phyloP scores from a whole-genome alignment of 2,329 filamentous ascomycete species.

The Xylaria sp. region DNA sequence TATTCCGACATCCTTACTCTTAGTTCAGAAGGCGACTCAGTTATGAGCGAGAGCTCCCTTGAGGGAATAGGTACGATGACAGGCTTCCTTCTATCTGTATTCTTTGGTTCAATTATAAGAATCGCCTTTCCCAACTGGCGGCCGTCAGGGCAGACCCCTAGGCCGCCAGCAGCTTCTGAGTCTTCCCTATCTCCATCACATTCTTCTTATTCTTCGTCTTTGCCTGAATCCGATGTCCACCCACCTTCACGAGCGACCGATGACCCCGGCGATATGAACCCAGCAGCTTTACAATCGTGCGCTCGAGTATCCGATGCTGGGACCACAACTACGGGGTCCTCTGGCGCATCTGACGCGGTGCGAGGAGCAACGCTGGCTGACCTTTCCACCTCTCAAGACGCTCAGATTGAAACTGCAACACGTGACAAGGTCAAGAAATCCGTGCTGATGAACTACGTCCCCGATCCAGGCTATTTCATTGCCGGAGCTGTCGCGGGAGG shows the following conservation, averaged over 20 bases:
- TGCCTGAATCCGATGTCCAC: slow-evolving; percentile 34
- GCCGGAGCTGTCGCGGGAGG: slow-evolving; percentile 95
- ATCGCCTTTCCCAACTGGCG: slow-evolving; percentile 65
- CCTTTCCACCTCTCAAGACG: slow-evolving; percentile 42
- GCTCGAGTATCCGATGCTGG: slow-evolving; percentile 30
- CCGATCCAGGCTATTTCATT: slow-evolving; percentile 96
- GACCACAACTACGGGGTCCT: slow-evolving; percentile 28
- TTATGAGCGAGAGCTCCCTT: slow-evolving; percentile 89
- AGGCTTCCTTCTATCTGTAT: slow-evolving; percentile 74
- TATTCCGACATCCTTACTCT: slow-evolving; percentile 90
- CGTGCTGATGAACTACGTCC: slow-evolving; percentile 75
- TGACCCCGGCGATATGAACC: slow-evolving; percentile 39
- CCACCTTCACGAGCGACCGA: slow-evolving; percentile 34
- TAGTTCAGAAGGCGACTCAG: slow-evolving; percentile 92
- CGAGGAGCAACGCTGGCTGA: slow-evolving; percentile 39
- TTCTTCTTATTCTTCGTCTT: slow-evolving; percentile 33
- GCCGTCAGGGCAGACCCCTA: slow-evolving; percentile 46
- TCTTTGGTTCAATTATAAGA: slow-evolving; percentile 81
- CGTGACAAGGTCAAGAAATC: slow-evolving; percentile 56
- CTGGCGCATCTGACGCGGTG: slow-evolving; percentile 37
- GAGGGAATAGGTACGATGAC: slow-evolving; percentile 90
- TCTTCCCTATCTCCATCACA: slow-evolving; percentile 36
- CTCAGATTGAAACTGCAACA: slow-evolving; percentile 49
- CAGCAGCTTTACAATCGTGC: slow-evolving; percentile 36
- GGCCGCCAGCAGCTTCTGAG: slow-evolving; percentile 21